phyloP scores from a whole-genome alignment of 148 eudicot genomes.

The Talinum fruticosum region DNA sequence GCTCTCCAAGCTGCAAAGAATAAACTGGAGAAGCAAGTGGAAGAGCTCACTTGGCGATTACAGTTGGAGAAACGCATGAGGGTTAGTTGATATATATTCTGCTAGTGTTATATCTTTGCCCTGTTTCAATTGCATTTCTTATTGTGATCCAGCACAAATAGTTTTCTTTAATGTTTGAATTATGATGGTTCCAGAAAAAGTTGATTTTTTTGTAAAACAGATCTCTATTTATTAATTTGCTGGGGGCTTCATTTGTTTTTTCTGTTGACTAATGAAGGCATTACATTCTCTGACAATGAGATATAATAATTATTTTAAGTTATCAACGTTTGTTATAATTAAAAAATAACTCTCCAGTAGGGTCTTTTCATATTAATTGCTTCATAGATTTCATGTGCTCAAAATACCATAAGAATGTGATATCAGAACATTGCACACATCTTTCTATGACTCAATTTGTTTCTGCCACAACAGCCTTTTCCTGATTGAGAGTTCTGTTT shows the following conservation, averaged over 20 bases:
- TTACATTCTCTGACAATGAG: too few species aligned
- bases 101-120: background rate
- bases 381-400: too few species aligned
- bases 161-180: background rate
- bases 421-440: too few species aligned
- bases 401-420: too few species aligned
- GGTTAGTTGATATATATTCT: constrained; percentile 41
- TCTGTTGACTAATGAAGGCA: too few species aligned
- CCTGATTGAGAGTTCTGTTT: constrained; percentile 8
- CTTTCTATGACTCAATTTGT: background rate
- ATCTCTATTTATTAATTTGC: background rate
- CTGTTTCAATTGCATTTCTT: background rate
- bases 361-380: too few species aligned
- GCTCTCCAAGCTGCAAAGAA: constrained; percentile 99
- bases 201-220: background rate
- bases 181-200: background rate
- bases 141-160: background rate
- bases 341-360: too few species aligned
- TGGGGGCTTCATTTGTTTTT: background rate
- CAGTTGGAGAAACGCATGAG: constrained; percentile 98
- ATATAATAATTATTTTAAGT: too few species aligned
- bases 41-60: constrained; percentile 91
- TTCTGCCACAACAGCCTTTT: background rate
- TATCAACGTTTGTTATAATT: too few species aligned
- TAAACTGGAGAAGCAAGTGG: constrained; percentile 99